Percentiles rank a stretch among this genome's conserved stretches.
phyloP scores from a whole-genome alignment of 768 basidiomycete genomes.

The Pleurotus giganteus region DNA sequence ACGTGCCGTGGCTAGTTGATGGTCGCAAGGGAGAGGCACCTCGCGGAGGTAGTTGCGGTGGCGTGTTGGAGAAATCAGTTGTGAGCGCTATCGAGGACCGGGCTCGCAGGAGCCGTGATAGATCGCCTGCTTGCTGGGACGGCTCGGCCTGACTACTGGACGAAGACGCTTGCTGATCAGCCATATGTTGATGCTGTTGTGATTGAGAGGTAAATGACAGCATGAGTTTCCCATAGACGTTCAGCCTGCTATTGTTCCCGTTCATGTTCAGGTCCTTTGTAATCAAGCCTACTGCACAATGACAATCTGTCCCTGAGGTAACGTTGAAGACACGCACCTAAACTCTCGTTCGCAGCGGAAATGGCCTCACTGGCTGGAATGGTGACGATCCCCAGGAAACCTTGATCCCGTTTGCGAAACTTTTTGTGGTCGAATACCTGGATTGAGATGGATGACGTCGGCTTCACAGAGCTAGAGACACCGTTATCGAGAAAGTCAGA shows the following conservation, averaged over 20 bases:
- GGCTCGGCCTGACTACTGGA: not conserved
- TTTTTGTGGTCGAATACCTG: constrained; percentile 91
- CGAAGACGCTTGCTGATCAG: constrained; percentile 19
- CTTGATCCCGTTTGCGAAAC: constrained; percentile 87
- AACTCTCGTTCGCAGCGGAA: constrained; percentile 41
- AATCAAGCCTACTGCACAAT: constrained; percentile 50
- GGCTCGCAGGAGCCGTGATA: constrained; percentile 1
- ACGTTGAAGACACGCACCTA: constrained; percentile 33
- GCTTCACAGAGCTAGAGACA: constrained; percentile 59
- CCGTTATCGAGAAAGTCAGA: constrained; percentile 12
- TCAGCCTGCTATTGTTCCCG: constrained; percentile 71
- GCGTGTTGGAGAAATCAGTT: not conserved
- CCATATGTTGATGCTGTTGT: constrained; percentile 24
- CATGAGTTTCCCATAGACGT: constrained; percentile 81
- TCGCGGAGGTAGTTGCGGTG: constrained; percentile 7
- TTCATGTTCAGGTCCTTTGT: constrained; percentile 73
- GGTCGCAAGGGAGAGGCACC: constrained; percentile 19
- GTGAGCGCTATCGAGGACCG: constrained; percentile 5
- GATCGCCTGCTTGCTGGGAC: not conserved
- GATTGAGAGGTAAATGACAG: constrained; percentile 53
- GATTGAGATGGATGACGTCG: constrained; percentile 73
- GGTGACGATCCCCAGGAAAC: constrained; percentile 60
- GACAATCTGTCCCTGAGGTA: constrained; percentile 14
- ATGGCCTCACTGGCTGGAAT: constrained; percentile 55
- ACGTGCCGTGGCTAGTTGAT: constrained; percentile 23